Conservation (phyloP, 2,329 filamentous ascomycete species). For the Fusarium sp. region DNA sequence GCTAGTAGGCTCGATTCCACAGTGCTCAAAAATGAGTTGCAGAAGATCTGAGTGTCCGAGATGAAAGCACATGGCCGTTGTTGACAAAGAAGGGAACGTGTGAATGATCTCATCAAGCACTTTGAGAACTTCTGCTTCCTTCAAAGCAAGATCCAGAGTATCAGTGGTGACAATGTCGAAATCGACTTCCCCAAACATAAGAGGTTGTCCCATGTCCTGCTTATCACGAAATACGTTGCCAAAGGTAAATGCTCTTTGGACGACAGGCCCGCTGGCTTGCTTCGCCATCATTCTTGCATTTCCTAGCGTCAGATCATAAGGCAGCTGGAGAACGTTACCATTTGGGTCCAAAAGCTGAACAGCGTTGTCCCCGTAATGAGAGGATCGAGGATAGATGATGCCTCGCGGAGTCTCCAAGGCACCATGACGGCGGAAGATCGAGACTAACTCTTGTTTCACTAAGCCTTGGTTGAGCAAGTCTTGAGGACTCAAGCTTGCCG, state of each 20-base stretch:
- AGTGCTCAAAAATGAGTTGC: constrained; percentile 90
- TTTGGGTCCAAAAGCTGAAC: constrained; percentile 85
- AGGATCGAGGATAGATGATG: constrained; percentile 83
- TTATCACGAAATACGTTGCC: constrained; percentile 88
- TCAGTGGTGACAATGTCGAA: constrained; percentile 95
- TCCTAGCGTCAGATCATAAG: constrained; percentile 91
- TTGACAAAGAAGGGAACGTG: constrained; percentile 80
- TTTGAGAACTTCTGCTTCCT: constrained; percentile 94
- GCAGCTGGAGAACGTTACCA: constrained; percentile 92
- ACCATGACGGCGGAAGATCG: constrained; percentile 89
- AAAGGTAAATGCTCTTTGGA: constrained; percentile 87
- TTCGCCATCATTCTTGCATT: constrained; percentile 88
- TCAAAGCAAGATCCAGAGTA: constrained; percentile 83
- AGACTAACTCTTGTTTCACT: constrained; percentile 79
- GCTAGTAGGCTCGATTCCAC: constrained; percentile 78
- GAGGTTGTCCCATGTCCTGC: constrained; percentile 82
- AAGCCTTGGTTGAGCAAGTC: constrained; percentile 79
- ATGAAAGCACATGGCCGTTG: constrained; percentile 85
- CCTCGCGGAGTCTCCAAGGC: constrained; percentile 84
- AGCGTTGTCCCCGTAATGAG: constrained; percentile 79
- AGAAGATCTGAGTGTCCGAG: constrained; percentile 90
- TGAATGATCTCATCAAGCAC: constrained; percentile 91
- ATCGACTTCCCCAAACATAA: constrained; percentile 88
- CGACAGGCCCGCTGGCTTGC: constrained; percentile 68
- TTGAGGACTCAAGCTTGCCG: constrained; percentile 63